Base-by-base conservation (phyloP, 2,329 filamentous ascomycete species). In the Neonectria coccinea region DNA sequence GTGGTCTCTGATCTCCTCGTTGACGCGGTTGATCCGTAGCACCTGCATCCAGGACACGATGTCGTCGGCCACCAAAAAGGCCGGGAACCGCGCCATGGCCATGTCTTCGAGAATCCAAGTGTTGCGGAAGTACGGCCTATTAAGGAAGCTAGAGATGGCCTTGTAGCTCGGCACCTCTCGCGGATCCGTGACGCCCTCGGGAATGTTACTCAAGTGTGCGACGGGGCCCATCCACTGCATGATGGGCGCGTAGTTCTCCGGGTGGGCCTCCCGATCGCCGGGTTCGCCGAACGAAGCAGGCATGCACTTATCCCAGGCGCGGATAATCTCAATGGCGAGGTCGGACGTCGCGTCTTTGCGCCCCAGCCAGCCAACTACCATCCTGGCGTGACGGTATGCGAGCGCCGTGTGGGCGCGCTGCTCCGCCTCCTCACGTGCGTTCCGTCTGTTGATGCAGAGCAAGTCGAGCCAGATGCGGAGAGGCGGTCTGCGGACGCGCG, bases 41-140 rank as follows among this genome's bases (percentile, higher is more conserved):
- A 71, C 67, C 59, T 71, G 70, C 70, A 71, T 71, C 70, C 70
- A 71, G 20, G 67, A 69, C n/a, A 71, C 69, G 8, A 71, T 71
- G 0, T 69, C 70, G 18, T 71, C 70, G 5, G 61, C 70, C 6
- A 71, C 55, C 61, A 71, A 64, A 6, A 71, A 71, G 2, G 70
- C 64, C 2, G 70, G 70, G 33, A 71, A 71, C 5, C 53, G 58
- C 4, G 70, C 70, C 59, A 67, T 67, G 10, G 70, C 66, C 5
- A 71, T 71, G 36, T 71, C 70, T 10, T 71, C 70, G 4, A 71
- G 70, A 1, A 71, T 72, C 70, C 70, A 71, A 5, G 69, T 62
- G 20, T 71, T 71, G 2, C 70, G 61, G 14, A 71, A 72, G 59
- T 71, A 71, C 1, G 69, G 69, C 9, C 70, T 55, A 51, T 71